Conservation (phyloP, 2,329 filamentous ascomycete genomes). For the Xylariaceae sp. region DNA sequence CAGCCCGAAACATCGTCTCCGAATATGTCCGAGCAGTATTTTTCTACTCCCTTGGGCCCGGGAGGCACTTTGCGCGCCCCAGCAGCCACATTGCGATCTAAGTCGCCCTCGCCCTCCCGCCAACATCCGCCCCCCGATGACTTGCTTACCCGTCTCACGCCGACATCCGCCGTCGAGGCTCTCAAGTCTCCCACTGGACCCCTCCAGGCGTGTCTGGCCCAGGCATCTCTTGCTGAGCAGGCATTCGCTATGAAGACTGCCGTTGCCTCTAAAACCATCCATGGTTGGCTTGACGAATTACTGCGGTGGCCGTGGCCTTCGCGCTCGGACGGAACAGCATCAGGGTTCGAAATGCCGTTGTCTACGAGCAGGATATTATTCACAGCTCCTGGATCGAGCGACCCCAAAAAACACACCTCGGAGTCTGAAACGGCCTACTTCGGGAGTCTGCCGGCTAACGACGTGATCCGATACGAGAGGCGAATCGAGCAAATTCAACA, state of each 20-base stretch:
- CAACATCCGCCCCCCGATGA: slow-evolving; percentile 46
- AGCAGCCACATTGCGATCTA: slow-evolving; percentile 36
- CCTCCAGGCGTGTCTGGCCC: slow-evolving; percentile 55
- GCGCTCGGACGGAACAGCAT: slow-evolving; percentile 43
- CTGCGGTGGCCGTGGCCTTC: slow-evolving; percentile 53
- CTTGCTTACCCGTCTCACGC: slow-evolving; percentile 56
- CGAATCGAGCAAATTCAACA: slow-evolving; percentile 69
- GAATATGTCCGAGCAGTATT: slow-evolving; percentile 30
- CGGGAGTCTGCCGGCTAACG: slow-evolving; percentile 62
- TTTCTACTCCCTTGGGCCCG: slow-evolving; percentile 32
- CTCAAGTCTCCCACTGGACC: slow-evolving; percentile 49
- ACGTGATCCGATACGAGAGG: slow-evolving; percentile 63
- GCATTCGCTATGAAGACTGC: slow-evolving; percentile 68
- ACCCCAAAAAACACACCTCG: slow-evolving; percentile 23
- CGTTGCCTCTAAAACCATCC: slow-evolving; percentile 62
- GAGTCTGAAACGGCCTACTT: slow-evolving; percentile 45
- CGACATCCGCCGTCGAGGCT: slow-evolving; percentile 54
- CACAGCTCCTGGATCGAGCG: slow-evolving; percentile 16
- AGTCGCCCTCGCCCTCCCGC: slow-evolving; percentile 42
- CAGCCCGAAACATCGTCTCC: slow-evolving; percentile 20
- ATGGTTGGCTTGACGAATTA: slow-evolving; percentile 72
- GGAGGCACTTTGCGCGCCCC: slow-evolving; percentile 37
- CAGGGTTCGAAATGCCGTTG: slow-evolving; percentile 49
- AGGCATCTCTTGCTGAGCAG: slow-evolving; percentile 59
- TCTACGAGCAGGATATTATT: slow-evolving; percentile 37